phyloP scores from a whole-genome alignment of 306 rosid genomes.

The Fragaria iinumae region DNA sequence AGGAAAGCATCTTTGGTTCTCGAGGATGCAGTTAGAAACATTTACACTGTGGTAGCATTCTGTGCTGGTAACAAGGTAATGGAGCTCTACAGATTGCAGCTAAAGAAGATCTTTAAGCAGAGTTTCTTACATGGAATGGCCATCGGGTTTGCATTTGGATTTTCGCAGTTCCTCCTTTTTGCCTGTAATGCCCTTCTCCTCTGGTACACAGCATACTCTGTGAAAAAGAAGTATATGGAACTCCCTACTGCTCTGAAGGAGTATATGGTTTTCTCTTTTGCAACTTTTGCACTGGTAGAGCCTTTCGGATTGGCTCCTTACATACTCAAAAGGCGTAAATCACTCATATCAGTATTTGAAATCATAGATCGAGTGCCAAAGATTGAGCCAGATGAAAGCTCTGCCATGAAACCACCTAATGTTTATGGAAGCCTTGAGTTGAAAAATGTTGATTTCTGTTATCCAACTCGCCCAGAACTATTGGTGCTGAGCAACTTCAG shows the following conservation, averaged over 20 bases:
- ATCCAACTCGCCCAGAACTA: constrained; percentile 94
- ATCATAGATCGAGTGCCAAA: constrained; percentile 93
- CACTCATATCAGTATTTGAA: constrained; percentile 94
- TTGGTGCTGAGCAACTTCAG: constrained; percentile 95
- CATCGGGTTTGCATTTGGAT: constrained; percentile 93
- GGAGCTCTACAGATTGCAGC: constrained; percentile 96
- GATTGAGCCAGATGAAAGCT: constrained; percentile 92
- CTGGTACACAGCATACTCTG: constrained; percentile 81
- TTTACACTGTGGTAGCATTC: constrained; percentile 97
- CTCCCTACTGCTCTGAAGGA: constrained; percentile 80
- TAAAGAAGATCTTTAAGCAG: constrained; percentile 82
- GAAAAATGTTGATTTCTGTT: constrained; percentile 89
- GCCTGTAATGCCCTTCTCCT: constrained; percentile 99
- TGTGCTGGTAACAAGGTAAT: constrained; percentile 99
- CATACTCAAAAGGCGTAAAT: constrained; percentile 97
- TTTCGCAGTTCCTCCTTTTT: constrained; percentile 95
- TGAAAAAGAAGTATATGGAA: constrained; percentile 35
- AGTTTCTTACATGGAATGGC: constrained; percentile 97
- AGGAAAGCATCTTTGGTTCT: constrained; percentile 98
- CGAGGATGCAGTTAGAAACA: constrained; percentile 98
- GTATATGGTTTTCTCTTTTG: constrained; percentile 97
- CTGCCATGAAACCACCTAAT: constrained; percentile 88
- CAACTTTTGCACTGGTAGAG: constrained; percentile 97
- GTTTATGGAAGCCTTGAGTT: constrained; percentile 96
- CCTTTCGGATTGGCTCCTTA: constrained; percentile 99